Conservation (phyloP, 768 basidiomycete genomes). For the Gautieria morchelliformis region DNA sequence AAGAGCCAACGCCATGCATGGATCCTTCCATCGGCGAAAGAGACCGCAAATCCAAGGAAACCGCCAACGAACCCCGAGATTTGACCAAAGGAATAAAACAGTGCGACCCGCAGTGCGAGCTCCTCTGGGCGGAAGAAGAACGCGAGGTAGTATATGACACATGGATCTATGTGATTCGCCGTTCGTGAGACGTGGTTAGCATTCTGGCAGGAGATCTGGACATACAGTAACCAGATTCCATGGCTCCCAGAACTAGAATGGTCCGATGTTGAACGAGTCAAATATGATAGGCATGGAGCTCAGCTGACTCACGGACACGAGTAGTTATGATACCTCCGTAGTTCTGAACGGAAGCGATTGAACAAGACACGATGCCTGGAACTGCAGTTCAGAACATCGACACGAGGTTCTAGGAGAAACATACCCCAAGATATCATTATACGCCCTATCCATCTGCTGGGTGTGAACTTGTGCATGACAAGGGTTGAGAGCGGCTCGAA, state of each 20-base stretch:
- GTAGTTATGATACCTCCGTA: constrained; percentile 15
- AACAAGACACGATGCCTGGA: constrained; percentile 11
- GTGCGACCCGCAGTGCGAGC: constrained; percentile 14
- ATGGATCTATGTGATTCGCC: constrained; percentile 9
- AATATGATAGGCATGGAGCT: background rate
- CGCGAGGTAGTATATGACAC: constrained; percentile 16
- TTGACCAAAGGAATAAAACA: constrained; percentile 15
- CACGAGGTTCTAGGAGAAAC: background rate
- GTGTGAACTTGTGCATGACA: background rate
- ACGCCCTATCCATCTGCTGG: constrained; percentile 4
- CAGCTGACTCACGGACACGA: constrained; percentile 10
- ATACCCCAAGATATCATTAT: constrained; percentile 17
- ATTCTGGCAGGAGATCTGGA: background rate
- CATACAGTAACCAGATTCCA: background rate
- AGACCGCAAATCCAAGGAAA: constrained; percentile 16
- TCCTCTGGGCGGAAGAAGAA: constrained; percentile 19
- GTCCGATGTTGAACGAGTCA: background rate
- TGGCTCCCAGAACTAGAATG: background rate
- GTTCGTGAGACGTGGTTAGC: background rate
- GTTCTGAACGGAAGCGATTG: constrained; percentile 13
- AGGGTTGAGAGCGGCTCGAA: background rate
- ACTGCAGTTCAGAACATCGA: background rate
- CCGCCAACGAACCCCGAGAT: constrained; percentile 17
- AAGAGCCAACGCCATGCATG: constrained; percentile 26
- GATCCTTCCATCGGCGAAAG: constrained; percentile 14